Evolutionary conservation across 2,329 filamentous ascomycete species (phyloP).

Genomic region (Fusarium sulawesiense): DNA sequence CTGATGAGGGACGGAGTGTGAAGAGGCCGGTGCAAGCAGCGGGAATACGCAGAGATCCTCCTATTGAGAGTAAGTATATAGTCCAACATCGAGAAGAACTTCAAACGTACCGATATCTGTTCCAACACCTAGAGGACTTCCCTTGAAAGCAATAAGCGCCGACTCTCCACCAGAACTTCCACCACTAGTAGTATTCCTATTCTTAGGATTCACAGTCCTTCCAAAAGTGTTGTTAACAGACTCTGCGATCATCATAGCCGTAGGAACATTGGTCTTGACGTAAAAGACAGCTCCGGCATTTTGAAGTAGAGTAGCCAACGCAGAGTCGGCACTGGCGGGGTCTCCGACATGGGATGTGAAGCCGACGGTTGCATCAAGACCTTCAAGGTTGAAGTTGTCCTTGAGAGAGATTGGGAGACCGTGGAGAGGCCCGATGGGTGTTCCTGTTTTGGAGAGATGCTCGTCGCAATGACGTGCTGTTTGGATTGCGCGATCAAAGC

Average conservation of each 20-base stretch:
- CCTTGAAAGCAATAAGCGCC: constrained; percentile 69
- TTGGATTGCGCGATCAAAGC: constrained; percentile 64
- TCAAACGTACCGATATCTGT: constrained; percentile 65
- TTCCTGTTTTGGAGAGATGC: constrained; percentile 59
- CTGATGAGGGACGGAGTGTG: constrained; percentile 66
- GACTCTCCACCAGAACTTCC: constrained; percentile 76
- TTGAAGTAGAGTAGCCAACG: constrained; percentile 56
- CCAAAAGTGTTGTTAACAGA: constrained; percentile 74
- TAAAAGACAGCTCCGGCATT: constrained; percentile 65
- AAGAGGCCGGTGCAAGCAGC: constrained; percentile 70
- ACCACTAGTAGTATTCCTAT: constrained; percentile 69
- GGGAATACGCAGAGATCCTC: constrained; percentile 64
- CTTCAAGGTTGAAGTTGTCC: constrained; percentile 74
- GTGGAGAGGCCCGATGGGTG: constrained; percentile 71
- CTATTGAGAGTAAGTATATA: constrained; percentile 32
- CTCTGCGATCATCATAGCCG: constrained; percentile 77
- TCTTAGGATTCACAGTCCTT: constrained; percentile 70
- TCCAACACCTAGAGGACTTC: constrained; percentile 70
- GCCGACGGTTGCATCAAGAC: constrained; percentile 71
- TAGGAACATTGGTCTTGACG: constrained; percentile 69
- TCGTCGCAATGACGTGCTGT: constrained; percentile 62
- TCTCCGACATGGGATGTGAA: constrained; percentile 71
- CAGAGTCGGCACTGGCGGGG: constrained; percentile 60
- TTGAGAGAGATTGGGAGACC: constrained; percentile 74
- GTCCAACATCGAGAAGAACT: too few relatives aligned